A percentile compares a stretch with the other conserved stretches of the same genome.
phyloP scores from a whole-genome alignment of 2,329 filamentous ascomycete species.

The Talaromyces sp. region DNA sequence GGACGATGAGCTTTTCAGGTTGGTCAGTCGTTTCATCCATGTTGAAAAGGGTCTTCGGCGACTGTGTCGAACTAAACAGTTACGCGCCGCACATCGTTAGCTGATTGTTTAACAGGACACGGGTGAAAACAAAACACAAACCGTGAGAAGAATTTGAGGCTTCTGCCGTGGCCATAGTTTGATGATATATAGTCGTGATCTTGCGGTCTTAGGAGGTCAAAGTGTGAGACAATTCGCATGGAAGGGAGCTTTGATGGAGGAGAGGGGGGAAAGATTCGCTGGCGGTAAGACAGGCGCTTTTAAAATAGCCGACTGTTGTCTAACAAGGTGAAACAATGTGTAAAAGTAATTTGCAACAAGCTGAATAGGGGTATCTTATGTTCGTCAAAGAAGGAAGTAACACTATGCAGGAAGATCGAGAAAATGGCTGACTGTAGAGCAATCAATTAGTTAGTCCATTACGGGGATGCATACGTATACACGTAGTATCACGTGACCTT shows the following conservation, averaged over 20 bases:
- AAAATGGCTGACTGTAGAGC: background rate
- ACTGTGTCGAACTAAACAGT: conserved; percentile 63
- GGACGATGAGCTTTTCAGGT: conserved; percentile 71
- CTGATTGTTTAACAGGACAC: background rate
- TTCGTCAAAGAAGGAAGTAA: background rate
- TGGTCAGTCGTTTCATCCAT: conserved; percentile 91
- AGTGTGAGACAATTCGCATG: background rate
- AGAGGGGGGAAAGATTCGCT: background rate
- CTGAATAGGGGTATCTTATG: background rate
- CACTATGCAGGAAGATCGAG: background rate
- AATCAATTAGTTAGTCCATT: background rate
- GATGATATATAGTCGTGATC: background rate
- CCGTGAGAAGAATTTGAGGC: background rate
- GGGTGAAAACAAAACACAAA: background rate
- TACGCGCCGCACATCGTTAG: background rate
- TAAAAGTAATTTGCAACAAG: background rate
- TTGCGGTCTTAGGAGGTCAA: background rate
- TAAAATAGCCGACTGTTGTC: background rate
- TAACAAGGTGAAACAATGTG: background rate
- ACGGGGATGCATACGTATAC: background rate
- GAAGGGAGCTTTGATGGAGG: background rate
- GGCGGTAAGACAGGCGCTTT: background rate
- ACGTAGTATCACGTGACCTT: too few relatives aligned
- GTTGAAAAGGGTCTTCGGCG: conserved; percentile 82
- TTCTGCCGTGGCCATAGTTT: conserved; percentile 1